Evolutionary conservation across 1,139 yeast genomes (phyloP).

Genomic region (Nakaseomyces kungkrabaensis): DNA sequence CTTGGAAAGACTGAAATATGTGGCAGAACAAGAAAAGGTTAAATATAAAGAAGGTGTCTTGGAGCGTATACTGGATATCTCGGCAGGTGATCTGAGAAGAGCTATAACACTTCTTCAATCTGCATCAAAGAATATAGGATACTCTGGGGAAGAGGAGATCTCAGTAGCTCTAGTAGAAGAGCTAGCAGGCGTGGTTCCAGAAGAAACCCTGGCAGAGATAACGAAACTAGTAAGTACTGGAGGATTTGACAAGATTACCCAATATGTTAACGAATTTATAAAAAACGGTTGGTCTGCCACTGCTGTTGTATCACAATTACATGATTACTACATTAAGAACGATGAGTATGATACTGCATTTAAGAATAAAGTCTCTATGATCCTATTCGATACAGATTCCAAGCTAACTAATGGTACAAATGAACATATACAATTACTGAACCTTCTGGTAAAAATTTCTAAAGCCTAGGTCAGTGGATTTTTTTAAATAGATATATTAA

Average conservation of each 20-base stretch:
- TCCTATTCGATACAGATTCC: conserved; percentile 67
- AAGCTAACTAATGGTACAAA: conserved; percentile 78
- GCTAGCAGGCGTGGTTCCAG: conserved; percentile 78
- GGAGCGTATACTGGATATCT: conserved; percentile 51
- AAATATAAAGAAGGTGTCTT: conserved; percentile 42
- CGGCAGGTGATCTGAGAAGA: conserved; percentile 85
- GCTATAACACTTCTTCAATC: conserved; percentile 89
- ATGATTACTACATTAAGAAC: conserved; percentile 56
- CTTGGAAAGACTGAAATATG: conserved; percentile 49
- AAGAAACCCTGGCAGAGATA: conserved; percentile 38
- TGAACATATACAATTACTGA: conserved; percentile 76
- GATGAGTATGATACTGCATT: conserved; percentile 43
- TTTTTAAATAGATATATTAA: not conserved
- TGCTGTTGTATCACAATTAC: conserved; percentile 70
- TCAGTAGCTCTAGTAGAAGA: conserved; percentile 42
- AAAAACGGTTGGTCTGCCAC: conserved; percentile 83
- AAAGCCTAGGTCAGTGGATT: conserved; percentile 11
- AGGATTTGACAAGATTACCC: conserved; percentile 36
- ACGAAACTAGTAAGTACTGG: conserved; percentile 33
- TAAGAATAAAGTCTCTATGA: conserved; percentile 55
- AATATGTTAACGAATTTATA: conserved; percentile 45
- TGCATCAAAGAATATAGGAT: conserved; percentile 53
- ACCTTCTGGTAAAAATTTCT: conserved; percentile 53
- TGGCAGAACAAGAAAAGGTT: conserved; percentile 43
- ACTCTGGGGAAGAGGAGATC: conserved; percentile 15